A percentile compares a stretch with the other conserved stretches of the same genome.
Evolutionary conservation across 1,139 yeast genomes (phyloP).

Genomic region (Magnusiomyces suaveolens): DNA sequence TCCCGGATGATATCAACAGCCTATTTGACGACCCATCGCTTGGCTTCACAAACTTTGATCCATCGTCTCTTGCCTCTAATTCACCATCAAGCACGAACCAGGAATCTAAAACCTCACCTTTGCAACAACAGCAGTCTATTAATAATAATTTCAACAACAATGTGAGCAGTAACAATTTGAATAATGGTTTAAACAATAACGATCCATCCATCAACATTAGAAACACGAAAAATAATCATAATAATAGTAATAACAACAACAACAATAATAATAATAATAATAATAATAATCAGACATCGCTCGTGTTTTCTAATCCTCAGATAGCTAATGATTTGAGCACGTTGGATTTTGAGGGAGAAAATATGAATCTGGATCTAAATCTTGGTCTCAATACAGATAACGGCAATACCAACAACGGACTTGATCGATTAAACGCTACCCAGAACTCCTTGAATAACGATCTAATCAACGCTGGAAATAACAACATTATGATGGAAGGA

Average conservation of each 20-base stretch:
- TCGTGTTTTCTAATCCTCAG: not conserved
- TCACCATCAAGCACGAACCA: not conserved
- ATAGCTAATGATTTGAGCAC: not conserved
- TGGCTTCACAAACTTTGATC: not conserved
- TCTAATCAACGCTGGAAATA: not conserved
- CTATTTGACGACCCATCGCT: not conserved
- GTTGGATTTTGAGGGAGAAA: not conserved
- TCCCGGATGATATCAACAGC: not conserved
- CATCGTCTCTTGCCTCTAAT: not conserved
- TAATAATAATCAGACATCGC: not conserved
- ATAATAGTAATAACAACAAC: not conserved
- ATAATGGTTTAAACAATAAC: not conserved
- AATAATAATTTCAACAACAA: too few species aligned
- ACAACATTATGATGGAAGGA: not conserved
- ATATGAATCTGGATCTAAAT: not conserved
- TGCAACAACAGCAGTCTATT: too few species aligned
- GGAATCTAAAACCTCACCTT: too few species aligned
- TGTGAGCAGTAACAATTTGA: not conserved
- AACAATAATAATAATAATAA: not conserved
- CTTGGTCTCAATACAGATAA: not conserved
- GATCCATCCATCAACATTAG: not conserved
- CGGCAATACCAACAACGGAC: not conserved
- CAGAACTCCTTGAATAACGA: not conserved
- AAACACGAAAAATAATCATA: not conserved
- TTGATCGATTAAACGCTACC: not conserved